A percentile compares a stretch with the other conserved stretches of the same genome.
phyloP scores from a whole-genome alignment of 108 stramenopile species.

The Cyclostephanos tholiformis region DNA sequence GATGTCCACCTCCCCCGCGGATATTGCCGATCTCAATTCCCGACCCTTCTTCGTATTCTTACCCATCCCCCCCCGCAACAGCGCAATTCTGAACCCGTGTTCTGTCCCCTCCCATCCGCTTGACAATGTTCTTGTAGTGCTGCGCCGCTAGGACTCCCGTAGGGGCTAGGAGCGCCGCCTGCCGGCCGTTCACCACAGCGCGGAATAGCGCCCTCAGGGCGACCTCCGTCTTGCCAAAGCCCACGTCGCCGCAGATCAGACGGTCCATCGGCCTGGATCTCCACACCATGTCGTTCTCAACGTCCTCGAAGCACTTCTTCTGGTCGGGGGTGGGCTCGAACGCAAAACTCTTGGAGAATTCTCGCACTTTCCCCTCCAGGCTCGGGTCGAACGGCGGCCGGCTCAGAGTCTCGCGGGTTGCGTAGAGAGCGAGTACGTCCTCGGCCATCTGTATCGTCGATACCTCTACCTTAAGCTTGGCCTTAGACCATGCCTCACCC shows the following conservation, averaged over 20 bases:
- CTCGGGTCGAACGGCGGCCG: slow-evolving; percentile 73
- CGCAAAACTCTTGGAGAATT: slow-evolving; percentile 76
- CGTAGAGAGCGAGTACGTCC: slow-evolving; percentile 79
- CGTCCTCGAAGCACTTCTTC: slow-evolving; percentile 80
- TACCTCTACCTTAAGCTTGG: slow-evolving; percentile 73
- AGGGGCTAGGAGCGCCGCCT: slow-evolving; percentile 93
- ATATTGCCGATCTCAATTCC: slow-evolving; percentile 70
- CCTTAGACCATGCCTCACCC: slow-evolving; percentile 82
- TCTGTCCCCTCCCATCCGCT: slow-evolving; percentile 71
- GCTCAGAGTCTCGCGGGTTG: slow-evolving; percentile 73
- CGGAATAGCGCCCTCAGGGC: slow-evolving; percentile 91
- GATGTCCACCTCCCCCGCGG: slow-evolving; percentile 69
- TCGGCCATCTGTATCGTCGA: slow-evolving; percentile 79
- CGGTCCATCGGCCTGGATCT: slow-evolving; percentile 94
- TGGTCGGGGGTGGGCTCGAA: slow-evolving; percentile 91
- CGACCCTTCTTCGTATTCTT: slow-evolving; percentile 72
- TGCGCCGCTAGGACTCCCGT: slow-evolving; percentile 94
- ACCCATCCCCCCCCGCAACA: slow-evolving; percentile 77
- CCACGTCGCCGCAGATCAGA: slow-evolving; percentile 95
- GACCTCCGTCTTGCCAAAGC: slow-evolving; percentile 98
- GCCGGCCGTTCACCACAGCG: slow-evolving; percentile 78
- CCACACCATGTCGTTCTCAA: slow-evolving; percentile 96
- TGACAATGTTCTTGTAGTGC: slow-evolving; percentile 79
- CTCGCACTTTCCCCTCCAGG: slow-evolving; percentile 58
- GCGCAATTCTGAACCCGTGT: slow-evolving; percentile 60